A percentile compares a stretch with the other conserved stretches of the same genome.
Conservation (phyloP, 345 rosid genomes). For the Arabidopsis thaliana region DNA sequence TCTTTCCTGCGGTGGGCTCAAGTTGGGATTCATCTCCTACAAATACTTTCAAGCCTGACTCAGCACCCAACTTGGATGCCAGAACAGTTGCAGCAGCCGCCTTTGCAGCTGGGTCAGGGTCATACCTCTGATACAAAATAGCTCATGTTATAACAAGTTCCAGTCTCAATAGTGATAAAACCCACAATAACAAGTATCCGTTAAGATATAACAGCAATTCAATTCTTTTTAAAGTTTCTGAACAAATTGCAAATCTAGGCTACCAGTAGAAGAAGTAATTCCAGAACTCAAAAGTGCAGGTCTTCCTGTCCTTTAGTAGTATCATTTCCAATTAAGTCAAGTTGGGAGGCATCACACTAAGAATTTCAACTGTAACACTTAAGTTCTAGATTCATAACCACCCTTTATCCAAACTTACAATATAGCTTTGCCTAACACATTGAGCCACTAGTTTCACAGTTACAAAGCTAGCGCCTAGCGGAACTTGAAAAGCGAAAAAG, state of each 20-base stretch:
- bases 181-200: neutral
- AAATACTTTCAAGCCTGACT: constrained; percentile 79
- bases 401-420: neutral
- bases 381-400: neutral
- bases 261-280: neutral
- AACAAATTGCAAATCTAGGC: neutral
- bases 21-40: constrained; percentile 64
- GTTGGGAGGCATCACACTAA: neutral
- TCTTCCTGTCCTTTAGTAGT: neutral
- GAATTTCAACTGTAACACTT: neutral
- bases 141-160: constrained; percentile 20
- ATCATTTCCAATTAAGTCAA: constrained; percentile 8
- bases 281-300: neutral
- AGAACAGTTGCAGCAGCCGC: constrained; percentile 97
- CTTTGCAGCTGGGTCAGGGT: constrained; percentile 96
- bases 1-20: constrained; percentile 53
- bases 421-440: neutral
- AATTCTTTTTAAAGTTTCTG: neutral
- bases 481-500: neutral
- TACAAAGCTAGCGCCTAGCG: neutral
- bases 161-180: neutral
- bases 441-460: neutral
- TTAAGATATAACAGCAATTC: constrained; percentile 11
- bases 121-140: constrained; percentile 70
- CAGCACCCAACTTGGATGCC: constrained; percentile 94